Percentiles rank a stretch among this genome's conserved stretches.
Conservation (phyloP, 495 filamentous ascomycete genomes). For the Hyaloscypha bicolor region DNA sequence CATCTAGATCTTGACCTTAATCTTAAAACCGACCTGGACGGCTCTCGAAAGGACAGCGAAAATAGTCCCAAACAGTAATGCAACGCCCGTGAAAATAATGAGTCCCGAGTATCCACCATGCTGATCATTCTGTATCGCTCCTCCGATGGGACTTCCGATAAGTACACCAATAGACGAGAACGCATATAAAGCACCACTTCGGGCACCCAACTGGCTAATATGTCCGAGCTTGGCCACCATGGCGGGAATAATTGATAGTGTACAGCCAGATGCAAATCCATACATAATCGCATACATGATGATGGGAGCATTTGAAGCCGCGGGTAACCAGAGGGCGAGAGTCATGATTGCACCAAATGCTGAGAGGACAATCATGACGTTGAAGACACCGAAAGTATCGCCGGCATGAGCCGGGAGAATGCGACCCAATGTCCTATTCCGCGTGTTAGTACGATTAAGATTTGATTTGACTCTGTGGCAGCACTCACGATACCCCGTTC, state of each 20-base stretch:
- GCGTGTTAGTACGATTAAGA: not conserved
- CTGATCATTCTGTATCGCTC: constrained; percentile 69
- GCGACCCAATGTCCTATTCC: constrained; percentile 60
- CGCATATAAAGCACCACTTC: constrained; percentile 66
- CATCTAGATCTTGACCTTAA: not conserved
- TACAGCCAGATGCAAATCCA: constrained; percentile 70
- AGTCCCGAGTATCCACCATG: constrained; percentile 59
- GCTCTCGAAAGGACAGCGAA: constrained; percentile 1
- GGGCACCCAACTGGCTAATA: constrained; percentile 67
- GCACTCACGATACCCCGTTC: constrained; percentile 58
- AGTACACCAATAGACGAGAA: constrained; percentile 63
- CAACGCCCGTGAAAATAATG: constrained; percentile 6
- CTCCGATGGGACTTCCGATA: constrained; percentile 66
- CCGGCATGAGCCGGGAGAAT: constrained; percentile 68
- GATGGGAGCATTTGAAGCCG: constrained; percentile 54
- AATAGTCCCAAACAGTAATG: not conserved
- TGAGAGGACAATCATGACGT: constrained; percentile 64
- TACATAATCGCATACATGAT: constrained; percentile 67
- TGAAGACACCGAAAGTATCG: constrained; percentile 72
- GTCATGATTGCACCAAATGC: constrained; percentile 58
- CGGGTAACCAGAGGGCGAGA: constrained; percentile 69
- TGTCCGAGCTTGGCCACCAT: constrained; percentile 68
- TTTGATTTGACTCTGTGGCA: not conserved
- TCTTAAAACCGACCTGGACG: not conserved
- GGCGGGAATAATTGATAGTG: constrained; percentile 57